Base-by-base conservation (phyloP, 148 eudicot genomes). In the Rhododendron vialii region DNA sequence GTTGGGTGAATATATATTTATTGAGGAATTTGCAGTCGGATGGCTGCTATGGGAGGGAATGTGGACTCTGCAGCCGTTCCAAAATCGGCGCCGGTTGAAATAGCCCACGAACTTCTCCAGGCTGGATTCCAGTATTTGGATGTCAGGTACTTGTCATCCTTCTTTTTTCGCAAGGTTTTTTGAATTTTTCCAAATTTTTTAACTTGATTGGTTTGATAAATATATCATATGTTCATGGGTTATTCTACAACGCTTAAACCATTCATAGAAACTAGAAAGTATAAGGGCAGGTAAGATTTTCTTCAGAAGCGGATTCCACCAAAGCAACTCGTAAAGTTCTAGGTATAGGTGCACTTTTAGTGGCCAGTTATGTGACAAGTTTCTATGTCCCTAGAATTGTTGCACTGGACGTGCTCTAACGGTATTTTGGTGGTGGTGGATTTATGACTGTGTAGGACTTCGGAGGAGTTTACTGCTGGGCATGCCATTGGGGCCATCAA, bases 41-140 rank as follows among this genome's bases (percentile, higher is more conserved):
- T 89, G 89, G 92, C 91, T 47, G 89, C 89, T 13, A 90, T 50
- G 84, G 89, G 88, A 36, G 84, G 78, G 41, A 88, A 87, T 67
- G 81, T 84, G 80, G 91, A 87, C 43, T 76, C 88, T 5, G 43
- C 87, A 3, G 61, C 86, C 43, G 86, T 59, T 86, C 94, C 95
- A 0, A 88, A 91, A 2, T 94, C 99, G 20, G 99, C 94, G 48
- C 93, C 98, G 1, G 95, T 95, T 71, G 89, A 95, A 63, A 96
- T 91, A 50, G 99, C 96, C 41, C 91, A 91, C 20, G 95, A 96
- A 88, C 95, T 96, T 73, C 91, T 91, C 89, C 94, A 86, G 81
- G 94, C 98, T 78, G 98, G 99, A 50, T 95, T 95, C 86, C 94
- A 88, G 67, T 93, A 92, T 85, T 91, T 96, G 89, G 99, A 96